Percentiles rank a stretch among this genome's conserved stretches.
Evolutionary conservation across 2,329 filamentous ascomycete species (phyloP).

Genomic region (Arthrobotrys sphaeroides): DNA sequence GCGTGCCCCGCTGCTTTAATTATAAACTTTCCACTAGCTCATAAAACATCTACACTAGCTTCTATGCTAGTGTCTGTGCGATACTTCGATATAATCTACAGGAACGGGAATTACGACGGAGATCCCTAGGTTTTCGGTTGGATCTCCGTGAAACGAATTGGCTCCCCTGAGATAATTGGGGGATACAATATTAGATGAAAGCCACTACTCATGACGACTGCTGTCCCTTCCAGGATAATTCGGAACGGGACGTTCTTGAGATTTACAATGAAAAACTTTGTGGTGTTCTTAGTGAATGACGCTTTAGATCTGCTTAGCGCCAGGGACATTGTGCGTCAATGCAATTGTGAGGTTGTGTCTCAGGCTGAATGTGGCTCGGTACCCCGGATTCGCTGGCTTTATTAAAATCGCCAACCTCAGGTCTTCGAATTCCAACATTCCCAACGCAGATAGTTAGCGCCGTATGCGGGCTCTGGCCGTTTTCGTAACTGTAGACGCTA

Average conservation of each 20-base stretch:
- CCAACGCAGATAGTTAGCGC: slow-evolving; percentile 14
- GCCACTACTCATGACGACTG: slow-evolving; percentile 6
- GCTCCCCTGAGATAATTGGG: neutral
- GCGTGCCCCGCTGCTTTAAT: neutral
- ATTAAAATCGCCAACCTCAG: slow-evolving; percentile 1
- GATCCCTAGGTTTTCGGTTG: neutral
- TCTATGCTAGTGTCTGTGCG: slow-evolving; percentile 32
- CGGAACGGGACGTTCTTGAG: slow-evolving; percentile 19
- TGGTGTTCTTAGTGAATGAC: slow-evolving; percentile 3
- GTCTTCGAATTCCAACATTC: slow-evolving; percentile 7
- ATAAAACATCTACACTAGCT: neutral
- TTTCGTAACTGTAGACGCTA: slow-evolving; percentile 8
- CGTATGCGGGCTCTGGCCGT: neutral
- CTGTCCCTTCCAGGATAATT: slow-evolving; percentile 5
- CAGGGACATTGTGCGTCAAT: slow-evolving; percentile 11
- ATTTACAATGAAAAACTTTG: neutral
- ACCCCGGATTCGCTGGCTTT: slow-evolving; percentile 10
- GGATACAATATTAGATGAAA: neutral
- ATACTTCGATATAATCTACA: slow-evolving; percentile 4
- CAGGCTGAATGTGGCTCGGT: slow-evolving; percentile 1
- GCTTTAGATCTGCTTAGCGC: neutral
- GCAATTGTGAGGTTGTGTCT: neutral
- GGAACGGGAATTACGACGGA: slow-evolving; percentile 8
- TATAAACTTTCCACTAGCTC: slow-evolving; percentile 13
- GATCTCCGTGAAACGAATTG: slow-evolving; percentile 8